These are phyloP conservation scores for Camellia sinensis DNA, from an alignment of 148 eudicot species.

Conservation along the genomic window DNA sequence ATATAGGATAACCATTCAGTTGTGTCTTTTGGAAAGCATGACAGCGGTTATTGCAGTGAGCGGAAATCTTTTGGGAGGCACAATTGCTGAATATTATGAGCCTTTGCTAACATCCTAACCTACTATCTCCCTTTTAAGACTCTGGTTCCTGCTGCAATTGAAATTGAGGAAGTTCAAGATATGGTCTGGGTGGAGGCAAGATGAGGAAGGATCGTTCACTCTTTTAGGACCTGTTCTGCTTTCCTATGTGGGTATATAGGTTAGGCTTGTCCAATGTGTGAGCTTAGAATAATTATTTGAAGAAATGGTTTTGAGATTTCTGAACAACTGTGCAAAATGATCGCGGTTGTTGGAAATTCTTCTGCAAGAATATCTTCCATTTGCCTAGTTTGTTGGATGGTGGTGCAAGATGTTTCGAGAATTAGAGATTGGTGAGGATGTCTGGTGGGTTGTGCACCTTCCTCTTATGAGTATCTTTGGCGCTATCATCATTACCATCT, in stretches of 20 bases:
- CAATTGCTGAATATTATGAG: background rate
- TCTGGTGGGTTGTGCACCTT: background rate
- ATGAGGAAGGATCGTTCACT: background rate
- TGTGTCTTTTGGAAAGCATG: background rate
- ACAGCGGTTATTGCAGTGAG: background rate
- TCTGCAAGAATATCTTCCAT: background rate
- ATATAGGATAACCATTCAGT: background rate
- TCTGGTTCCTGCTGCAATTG: background rate
- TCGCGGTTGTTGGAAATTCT: background rate
- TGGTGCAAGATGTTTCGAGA: background rate
- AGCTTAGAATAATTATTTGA: background rate
- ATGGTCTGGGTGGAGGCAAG: background rate
- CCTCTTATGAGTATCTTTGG: background rate
- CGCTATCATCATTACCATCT: no score
- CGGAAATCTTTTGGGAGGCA: background rate
- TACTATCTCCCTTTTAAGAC: background rate
- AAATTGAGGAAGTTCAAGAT: background rate
- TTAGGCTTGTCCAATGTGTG: background rate
- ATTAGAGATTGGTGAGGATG: background rate
- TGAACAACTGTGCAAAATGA: background rate
- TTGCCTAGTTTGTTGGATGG: background rate
- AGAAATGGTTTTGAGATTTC: background rate
- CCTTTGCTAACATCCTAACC: background rate
- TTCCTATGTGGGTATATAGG: background rate
- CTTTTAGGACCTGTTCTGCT: background rate